Conservation (phyloP, 768 basidiomycete genomes). For the Lentinus tigrinus region DNA sequence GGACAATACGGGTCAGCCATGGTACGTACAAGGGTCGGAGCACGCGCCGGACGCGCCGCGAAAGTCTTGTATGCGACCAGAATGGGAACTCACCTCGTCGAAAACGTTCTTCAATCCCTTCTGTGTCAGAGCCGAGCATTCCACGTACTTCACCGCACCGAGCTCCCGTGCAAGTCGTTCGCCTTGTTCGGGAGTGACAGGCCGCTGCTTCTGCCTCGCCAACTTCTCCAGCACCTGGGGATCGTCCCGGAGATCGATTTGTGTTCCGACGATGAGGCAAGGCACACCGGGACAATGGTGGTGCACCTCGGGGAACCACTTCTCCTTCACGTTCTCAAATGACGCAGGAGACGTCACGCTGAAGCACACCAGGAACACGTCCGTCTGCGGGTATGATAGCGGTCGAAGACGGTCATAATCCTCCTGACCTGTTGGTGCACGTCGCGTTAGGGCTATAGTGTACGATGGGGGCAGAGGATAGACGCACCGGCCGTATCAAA, state of each 20-base stretch:
- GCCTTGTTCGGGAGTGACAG: conserved; percentile 84
- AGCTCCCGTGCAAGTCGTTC: conserved; percentile 95
- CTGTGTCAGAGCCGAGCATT: conserved; percentile 98
- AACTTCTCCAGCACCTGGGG: conserved; percentile 92
- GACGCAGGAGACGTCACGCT: conserved; percentile 97
- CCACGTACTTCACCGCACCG: conserved; percentile 98
- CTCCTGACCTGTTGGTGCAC: conserved; percentile 75
- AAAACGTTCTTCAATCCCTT: conserved; percentile 99
- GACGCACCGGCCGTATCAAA: conserved; percentile 97
- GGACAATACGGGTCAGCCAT: conserved; percentile 3
- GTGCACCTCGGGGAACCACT: conserved; percentile 99
- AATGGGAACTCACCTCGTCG: conserved; percentile 77
- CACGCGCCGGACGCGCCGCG: background rate
- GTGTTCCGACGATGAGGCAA: conserved; percentile 98
- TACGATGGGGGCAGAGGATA: background rate
- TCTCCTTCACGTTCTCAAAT: conserved; percentile 99
- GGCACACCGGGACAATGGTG: conserved; percentile 99
- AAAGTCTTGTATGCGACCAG: background rate
- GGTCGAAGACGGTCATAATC: conserved; percentile 99
- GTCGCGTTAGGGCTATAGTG: conserved; percentile 11
- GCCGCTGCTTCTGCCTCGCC: conserved; percentile 93
- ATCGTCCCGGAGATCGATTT: conserved; percentile 96
- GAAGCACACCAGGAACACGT: conserved; percentile 99
- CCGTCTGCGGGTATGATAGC: conserved; percentile 98
- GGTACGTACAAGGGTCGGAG: background rate